Base-by-base conservation (phyloP, 148 eudicot genomes). In the Linanthus parryae region DNA sequence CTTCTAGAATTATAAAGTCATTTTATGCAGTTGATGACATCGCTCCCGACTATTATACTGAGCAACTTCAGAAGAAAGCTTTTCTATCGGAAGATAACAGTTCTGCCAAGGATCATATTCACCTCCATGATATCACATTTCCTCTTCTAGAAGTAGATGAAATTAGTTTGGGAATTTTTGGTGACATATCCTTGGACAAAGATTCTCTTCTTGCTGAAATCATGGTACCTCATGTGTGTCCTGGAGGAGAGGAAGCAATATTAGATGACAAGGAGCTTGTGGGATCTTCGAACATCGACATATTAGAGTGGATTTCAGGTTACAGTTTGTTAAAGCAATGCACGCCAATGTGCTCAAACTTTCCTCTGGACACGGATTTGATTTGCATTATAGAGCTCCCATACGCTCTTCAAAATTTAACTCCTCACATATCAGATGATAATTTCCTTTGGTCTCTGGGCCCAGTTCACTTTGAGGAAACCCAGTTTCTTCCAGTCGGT, bases 81-180 rank as follows among this genome's bases (percentile, higher is more conserved):
- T 61, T 43, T 48, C 36, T 57, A 27, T 56, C 56, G 14, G 94
- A 84, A 57, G 83, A 71, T 58, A 57, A 26, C 56, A 62, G 42
- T 71, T 55, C 47, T 38, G 54, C 54, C 45, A 30, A 54, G 52
- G 78, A 62, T 52, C 62, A 64, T 47, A 35, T 14, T 21, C 62
- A 63, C 48, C 44, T 49, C 46, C 19, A 20, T 57, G 57, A 57
- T 21, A 11, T 47, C 44, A n/a, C 33, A 21, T 79, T 79, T 63
- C 96, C 88, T 27, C 73, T 77, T 44, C 67, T 81, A 21, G 98
- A 92, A 77, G 81, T 87, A 49, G 80, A 79, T 57, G 84, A 81
- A 61, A 73, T 69, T 49, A 69, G 64, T 63, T 57, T 73, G 42
- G 86, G 61, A 66, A 66, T 75, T 61, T 40, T 56, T 48, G 31